Evolutionary conservation across 495 filamentous ascomycete genomes (phyloP), one percentile per base, ranked within the genome.

Genomic region (Geopyxis carbonaria): DNA sequence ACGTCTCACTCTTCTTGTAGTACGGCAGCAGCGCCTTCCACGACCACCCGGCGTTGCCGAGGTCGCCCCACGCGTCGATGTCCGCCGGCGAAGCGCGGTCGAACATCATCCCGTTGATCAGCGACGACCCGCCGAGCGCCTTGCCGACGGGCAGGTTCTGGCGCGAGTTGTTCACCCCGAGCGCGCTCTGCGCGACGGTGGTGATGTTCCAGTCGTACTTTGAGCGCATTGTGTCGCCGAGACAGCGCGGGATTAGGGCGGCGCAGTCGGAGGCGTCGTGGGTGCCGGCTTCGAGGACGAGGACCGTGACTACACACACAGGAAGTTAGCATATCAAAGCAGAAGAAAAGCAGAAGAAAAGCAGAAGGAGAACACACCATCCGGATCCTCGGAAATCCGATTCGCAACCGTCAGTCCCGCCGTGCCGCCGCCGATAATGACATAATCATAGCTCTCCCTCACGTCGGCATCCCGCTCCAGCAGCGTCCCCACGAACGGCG

Each of bases 31-130:
- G 51, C 23, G 48, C 66, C 0, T 63, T 42, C 69, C 72, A 78
- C 40, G 61, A 66, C 75, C 75, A 79, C n/a, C 72, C 70, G 1
- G 64, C 59, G 46, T 75, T 76, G 2, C 76, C 74, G 2, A 76
- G 51, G 4, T 47, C 53, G 40, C 65, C 60, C 75, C 75, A 78
- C 1, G 63, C 55, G 45, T 78, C 67, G 42, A 68, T 73, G 45
- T 73, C 66, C 10, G 51, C 57, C 0, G 38, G 38, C 1, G 63
- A 53, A 2, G 65, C 66, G 9, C 64, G 51, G 25, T 63, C 59
- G 39, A 61, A 61, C 30, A 60, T 55, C 61, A 65, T 64, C 20
- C 56, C 61, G 21, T 66, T 64, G 40, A 66, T 51, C 1, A 53
- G 49, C 19, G 56, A 60, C 1, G 57, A 59, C n/a, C 64, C 64